Conservation (phyloP, 1,284 basidiomycete species). For the Sporisorium graminicola region DNA sequence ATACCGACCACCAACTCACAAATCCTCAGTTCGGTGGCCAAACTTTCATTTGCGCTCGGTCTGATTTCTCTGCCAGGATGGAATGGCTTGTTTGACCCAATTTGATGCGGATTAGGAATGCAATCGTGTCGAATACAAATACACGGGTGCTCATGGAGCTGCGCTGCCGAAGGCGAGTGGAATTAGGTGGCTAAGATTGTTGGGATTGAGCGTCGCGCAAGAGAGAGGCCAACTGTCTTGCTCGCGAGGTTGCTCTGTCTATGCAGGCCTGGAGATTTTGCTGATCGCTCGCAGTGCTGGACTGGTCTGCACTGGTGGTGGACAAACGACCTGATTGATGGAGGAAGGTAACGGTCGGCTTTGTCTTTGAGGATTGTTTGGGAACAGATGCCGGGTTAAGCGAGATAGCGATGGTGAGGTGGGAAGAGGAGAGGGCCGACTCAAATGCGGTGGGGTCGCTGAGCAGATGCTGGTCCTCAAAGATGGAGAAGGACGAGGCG, state of each 20-base stretch:
- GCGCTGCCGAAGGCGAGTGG: not conserved
- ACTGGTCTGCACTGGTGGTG: conserved; percentile 9
- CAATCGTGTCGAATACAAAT: conserved; percentile 38
- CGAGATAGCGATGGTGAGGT: conserved; percentile 46
- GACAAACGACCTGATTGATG: conserved; percentile 39
- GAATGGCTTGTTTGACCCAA: not conserved
- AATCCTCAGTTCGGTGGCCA: not conserved
- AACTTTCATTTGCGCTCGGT: not conserved
- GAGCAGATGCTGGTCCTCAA: conserved; percentile 79
- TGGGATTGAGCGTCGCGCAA: conserved; percentile 24
- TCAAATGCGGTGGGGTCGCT: conserved; percentile 91
- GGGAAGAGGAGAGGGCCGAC: conserved; percentile 77
- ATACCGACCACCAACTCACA: not conserved
- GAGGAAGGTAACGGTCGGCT: conserved; percentile 29
- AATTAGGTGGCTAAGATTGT: not conserved
- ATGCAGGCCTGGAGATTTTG: conserved; percentile 43
- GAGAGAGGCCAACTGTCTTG: conserved; percentile 14
- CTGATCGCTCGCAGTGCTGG: conserved; percentile 18
- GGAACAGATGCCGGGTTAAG: conserved; percentile 10
- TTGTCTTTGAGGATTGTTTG: conserved; percentile 10
- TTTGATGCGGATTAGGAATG: conserved; percentile 1
- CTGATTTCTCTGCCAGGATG: not conserved
- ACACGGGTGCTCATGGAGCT: conserved; percentile 8
- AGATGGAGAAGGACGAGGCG: conserved; percentile 83
- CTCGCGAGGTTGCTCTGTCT: conserved; percentile 25